Base-by-base conservation (phyloP, 176 grass and related monocot species). In the Oryza australiensis region DNA sequence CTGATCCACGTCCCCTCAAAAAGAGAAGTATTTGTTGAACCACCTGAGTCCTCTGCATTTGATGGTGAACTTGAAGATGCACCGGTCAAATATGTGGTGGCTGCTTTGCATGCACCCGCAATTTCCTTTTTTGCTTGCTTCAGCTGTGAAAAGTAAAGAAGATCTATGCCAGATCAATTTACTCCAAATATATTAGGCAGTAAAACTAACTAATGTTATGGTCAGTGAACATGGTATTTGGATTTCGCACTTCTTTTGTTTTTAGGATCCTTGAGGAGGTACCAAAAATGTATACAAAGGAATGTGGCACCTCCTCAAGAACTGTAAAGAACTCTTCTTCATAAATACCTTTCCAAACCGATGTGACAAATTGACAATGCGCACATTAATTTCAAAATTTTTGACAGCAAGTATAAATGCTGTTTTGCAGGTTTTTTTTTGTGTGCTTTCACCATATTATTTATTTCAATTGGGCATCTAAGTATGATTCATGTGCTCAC, bases 61-160 rank as follows among this genome's bases (percentile, higher is more conserved):
- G 83, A 73, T 51, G 75, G 72, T 79, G 60, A 33, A 40, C 76
- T 84, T 27, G 86, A 86, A 1, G 83, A 51, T 29, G 79, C 30
- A 42, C 87, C 80, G 3, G 81, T 55, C 37, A 92, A 40, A 73
- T 84, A 89, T 74, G 80, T 84, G 55, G 81, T 82, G 27, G 90
- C 84, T 20, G 63, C 30, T 87, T 87, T 92, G 75, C 87, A 85
- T 68, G 72, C 90, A 65, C 74, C 87, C 64, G 86, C 9, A n/a
- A 89, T 89, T 68, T 89, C 87, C 30, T 55, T 87, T 87, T 89
- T 92, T 4, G 84, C 90, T 82, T 92, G 90, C 55, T 77, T 86
- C 20, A 92, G 62, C 90, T 89, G 87, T 64, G 33, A 40, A 80
- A 70, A 51, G 62, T 64, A 33, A 76, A 79, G 8, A 59, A 64